Evolutionary conservation across 495 filamentous ascomycete species (phyloP), one percentile per base, ranked within the genome.

Genomic region (Opeltia flavorubescens): DNA sequence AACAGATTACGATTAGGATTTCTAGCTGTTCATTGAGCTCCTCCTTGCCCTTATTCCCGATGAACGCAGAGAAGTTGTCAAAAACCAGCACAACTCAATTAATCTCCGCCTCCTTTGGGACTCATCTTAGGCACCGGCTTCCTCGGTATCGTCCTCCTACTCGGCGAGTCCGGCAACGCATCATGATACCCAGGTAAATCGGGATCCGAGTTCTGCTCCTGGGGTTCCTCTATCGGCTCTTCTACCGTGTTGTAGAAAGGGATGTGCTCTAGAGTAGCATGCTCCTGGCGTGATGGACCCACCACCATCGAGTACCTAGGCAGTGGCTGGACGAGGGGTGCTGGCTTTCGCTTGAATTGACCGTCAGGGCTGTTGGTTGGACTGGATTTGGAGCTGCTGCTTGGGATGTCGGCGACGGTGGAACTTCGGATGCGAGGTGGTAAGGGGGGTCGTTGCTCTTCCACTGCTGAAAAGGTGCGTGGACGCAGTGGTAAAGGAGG

Each of bases 221-320:
- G 21, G 3, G 9, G 11, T 23, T 33, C 42, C 21, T 24, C 25
- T 5, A 9, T 9, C 6, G 25, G 12, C 5, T 28, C 8, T 13
- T 33, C 42, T 31, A 42, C 41, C 28, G 30, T 34, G 12, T 52
- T 45, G 13, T 48, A 52, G 36, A 44, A 45, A 18, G 27, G 46
- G 30, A 41, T 33, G 8, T 18, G 20, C 18, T 52, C 38, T n/a
- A 49, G 18, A 7, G 27, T 36, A 21, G 33, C 39, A 8, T 30
- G 33, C 5, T 18, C 3, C 13, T 48, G 36, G n/a, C 12, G 35
- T 15, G 38, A 25, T 5, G 38, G 12, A 17, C 38, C 43, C 9
- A 55, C 31, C n/a, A 57, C 27, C 29, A 53, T 47, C 11, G 55
- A 55, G 35, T 57, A 57, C 11, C 43, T 46, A 1, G 55, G 55